These are phyloP conservation scores for Eucalyptus guilfoylei DNA, from an alignment of 345 rosid species.

Conservation along the genomic window DNA sequence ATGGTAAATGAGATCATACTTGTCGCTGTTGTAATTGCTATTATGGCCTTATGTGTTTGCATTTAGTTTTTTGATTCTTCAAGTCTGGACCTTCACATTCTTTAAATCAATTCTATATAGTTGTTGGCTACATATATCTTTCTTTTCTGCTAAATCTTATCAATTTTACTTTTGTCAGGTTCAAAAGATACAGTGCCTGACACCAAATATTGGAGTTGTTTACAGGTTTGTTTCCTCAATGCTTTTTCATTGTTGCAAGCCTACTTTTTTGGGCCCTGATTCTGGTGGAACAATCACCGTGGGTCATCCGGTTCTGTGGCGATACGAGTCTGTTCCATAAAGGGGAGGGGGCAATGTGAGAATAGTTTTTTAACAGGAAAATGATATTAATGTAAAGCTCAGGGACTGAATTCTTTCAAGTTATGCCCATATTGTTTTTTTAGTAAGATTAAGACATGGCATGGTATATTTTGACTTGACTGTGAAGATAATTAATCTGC, in stretches of 20 bases:
- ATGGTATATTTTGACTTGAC: not conserved
- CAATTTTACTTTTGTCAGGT: conserved; percentile 32
- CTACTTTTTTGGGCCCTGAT: not conserved
- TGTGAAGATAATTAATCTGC: not conserved
- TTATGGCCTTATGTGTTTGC: not conserved
- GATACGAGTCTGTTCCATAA: not conserved
- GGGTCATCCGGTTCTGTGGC: not conserved
- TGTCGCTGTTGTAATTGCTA: not conserved
- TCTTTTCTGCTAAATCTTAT: not conserved
- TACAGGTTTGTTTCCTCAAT: conserved; percentile 50
- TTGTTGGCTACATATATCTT: not conserved
- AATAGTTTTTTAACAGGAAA: not conserved
- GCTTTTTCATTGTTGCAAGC: not conserved
- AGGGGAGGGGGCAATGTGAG: not conserved
- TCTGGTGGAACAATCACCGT: not conserved
- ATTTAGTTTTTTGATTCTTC: not conserved
- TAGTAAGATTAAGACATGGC: not conserved
- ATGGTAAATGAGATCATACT: not conserved
- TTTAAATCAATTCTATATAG: not conserved
- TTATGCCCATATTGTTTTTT: not conserved
- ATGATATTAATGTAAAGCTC: not conserved
- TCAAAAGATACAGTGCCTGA: conserved; percentile 78
- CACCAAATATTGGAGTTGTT: conserved; percentile 94
- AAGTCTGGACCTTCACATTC: not conserved
- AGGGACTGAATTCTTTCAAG: not conserved